A percentile compares a stretch with the other conserved stretches of the same genome.
Evolutionary conservation across 345 rosid species (phyloP).

Genomic region (Erucastrum elatum): DNA sequence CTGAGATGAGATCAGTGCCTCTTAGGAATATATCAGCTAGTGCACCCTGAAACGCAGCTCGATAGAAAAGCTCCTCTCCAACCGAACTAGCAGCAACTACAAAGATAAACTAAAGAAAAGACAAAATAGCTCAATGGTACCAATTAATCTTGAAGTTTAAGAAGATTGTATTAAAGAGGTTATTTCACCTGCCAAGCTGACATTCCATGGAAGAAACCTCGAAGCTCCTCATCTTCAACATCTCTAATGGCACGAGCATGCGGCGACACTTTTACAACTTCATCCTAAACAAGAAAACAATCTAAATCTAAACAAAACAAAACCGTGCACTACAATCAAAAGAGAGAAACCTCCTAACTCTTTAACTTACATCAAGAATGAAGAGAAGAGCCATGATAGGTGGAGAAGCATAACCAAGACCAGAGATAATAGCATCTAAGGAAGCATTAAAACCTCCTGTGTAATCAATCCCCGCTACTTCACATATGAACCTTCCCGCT

Average conservation of each 20-base stretch:
- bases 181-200: conserved; percentile 87
- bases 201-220: conserved; percentile 95
- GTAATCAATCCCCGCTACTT: conserved; percentile 74
- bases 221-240: conserved; percentile 96
- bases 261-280: conserved; percentile 89
- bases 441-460: conserved; percentile 77
- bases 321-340: neutral
- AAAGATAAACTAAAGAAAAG: conserved; percentile 61
- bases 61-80: conserved; percentile 96
- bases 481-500: conserved; percentile 85
- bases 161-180: neutral
- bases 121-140: neutral
- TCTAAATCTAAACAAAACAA: neutral
- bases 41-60: conserved; percentile 97
- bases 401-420: conserved; percentile 91
- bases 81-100: conserved; percentile 87
- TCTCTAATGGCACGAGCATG: conserved; percentile 98
- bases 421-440: conserved; percentile 73
- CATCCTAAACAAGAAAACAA: conserved; percentile 54
- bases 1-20: conserved; percentile 54
- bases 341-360: neutral
- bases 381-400: conserved; percentile 96
- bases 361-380: conserved; percentile 74
- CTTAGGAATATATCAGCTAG: neutral
- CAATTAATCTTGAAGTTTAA: neutral